Conservation (phyloP, 2,329 filamentous ascomycete species). For the Talaromyces sp. region DNA sequence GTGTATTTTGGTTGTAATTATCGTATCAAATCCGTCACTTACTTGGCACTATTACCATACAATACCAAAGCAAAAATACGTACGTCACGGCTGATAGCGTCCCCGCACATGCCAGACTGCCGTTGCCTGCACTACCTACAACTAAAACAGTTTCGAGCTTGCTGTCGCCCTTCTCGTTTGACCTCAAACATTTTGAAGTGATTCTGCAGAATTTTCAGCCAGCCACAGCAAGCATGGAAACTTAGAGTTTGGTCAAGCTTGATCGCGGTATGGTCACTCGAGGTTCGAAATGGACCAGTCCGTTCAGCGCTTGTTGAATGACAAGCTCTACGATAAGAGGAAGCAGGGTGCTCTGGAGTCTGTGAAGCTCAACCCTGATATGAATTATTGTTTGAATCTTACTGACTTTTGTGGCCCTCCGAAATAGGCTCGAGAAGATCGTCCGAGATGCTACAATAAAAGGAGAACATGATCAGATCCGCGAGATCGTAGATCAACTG, state of each 20-base stretch:
- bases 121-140: background rate
- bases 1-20: background rate
- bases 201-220: background rate
- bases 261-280: constrained; percentile 5
- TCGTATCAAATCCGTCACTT: background rate
- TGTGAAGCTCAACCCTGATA: background rate
- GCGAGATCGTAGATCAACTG: constrained; percentile 88
- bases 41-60: constrained; percentile 5
- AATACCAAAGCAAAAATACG: constrained; percentile 9
- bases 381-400: background rate
- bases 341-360: constrained; percentile 96
- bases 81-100: constrained; percentile 16
- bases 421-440: constrained; percentile 73
- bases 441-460: constrained; percentile 78
- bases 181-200: background rate
- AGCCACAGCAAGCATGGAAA: background rate
- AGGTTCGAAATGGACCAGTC: constrained; percentile 69
- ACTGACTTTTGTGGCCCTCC: constrained; percentile 5
- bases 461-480: constrained; percentile 76
- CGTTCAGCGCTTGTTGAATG: constrained; percentile 87
- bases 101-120: constrained; percentile 10
- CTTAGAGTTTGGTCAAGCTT: background rate
- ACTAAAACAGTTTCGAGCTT: background rate
- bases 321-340: constrained; percentile 98
- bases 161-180: background rate